Conservation (phyloP, 1,284 basidiomycete species). For the Apiotrichum gamsii region DNA sequence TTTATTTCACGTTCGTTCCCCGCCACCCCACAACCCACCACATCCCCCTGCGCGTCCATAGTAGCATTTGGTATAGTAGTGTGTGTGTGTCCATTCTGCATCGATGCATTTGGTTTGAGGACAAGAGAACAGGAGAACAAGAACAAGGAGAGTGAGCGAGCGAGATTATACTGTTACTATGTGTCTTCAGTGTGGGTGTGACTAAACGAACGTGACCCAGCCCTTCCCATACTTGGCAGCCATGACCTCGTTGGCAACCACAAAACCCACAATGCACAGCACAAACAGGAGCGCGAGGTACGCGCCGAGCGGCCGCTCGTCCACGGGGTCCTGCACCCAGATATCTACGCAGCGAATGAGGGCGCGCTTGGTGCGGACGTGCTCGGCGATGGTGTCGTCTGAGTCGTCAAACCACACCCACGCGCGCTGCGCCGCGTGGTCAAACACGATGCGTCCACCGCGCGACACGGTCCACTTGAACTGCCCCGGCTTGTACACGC, state of each 20-base stretch:
- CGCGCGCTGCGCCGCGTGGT: slow-evolving; percentile 27
- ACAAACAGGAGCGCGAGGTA: neutral
- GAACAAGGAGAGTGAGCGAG: too few species aligned
- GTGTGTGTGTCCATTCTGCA: too few species aligned
- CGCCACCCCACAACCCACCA: too few species aligned
- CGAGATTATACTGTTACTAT: too few species aligned
- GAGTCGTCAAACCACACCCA: slow-evolving; percentile 39
- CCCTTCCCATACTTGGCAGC: slow-evolving; percentile 1
- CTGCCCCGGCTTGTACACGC: slow-evolving; percentile 23
- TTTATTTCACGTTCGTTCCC: too few species aligned
- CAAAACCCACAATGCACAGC: neutral
- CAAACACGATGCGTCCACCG: slow-evolving; percentile 29
- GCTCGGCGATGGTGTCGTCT: slow-evolving; percentile 2
- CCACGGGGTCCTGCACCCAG: slow-evolving; percentile 23
- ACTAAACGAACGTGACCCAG: slow-evolving; percentile 4
- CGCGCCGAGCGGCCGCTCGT: neutral
- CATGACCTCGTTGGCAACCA: slow-evolving; percentile 6
- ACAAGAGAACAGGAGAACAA: too few species aligned
- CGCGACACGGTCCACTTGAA: slow-evolving; percentile 21
- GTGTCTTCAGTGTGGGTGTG: too few species aligned
- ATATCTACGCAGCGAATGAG: slow-evolving; percentile 30
- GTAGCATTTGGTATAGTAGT: too few species aligned
- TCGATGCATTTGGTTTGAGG: too few species aligned
- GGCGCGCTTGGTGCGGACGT: neutral
- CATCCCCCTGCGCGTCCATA: too few species aligned